phyloP scores from a whole-genome alignment of 2,329 filamentous ascomycete species.

The Cladosporium velox region DNA sequence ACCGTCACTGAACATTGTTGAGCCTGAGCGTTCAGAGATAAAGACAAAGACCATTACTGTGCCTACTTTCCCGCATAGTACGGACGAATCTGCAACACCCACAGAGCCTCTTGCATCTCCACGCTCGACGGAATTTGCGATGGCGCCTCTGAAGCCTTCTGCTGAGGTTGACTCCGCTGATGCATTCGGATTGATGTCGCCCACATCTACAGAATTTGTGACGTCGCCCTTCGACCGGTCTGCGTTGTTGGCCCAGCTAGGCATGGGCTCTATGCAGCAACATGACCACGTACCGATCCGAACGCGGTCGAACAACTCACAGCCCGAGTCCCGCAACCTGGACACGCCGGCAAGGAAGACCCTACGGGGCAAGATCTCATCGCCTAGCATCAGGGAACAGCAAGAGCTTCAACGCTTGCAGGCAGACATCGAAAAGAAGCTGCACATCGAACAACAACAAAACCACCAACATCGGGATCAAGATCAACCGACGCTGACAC shows the following conservation, averaged over 20 bases:
- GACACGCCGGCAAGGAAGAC: conserved; percentile 20
- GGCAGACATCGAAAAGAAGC: conserved; percentile 34
- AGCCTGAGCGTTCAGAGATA: conserved; percentile 21
- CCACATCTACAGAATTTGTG: conserved; percentile 45
- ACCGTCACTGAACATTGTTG: conserved; percentile 34
- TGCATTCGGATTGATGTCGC: conserved; percentile 43
- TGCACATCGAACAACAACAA: conserved; percentile 23
- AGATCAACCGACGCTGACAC: not conserved
- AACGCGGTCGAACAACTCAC: conserved; percentile 21
- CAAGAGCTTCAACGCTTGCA: conserved; percentile 37
- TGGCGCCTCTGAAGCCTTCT: conserved; percentile 37
- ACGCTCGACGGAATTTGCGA: conserved; percentile 41
- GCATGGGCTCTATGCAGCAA: conserved; percentile 39
- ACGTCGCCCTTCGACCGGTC: conserved; percentile 39
- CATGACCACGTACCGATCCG: conserved; percentile 29
- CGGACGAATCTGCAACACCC: conserved; percentile 26
- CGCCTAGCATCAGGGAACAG: conserved; percentile 38
- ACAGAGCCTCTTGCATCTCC: conserved; percentile 40
- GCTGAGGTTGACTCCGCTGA: conserved; percentile 38
- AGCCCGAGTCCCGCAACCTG: not conserved
- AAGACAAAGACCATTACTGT: conserved; percentile 13
- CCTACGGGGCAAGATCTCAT: conserved; percentile 37
- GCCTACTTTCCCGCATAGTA: conserved; percentile 18
- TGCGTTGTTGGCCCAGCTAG: conserved; percentile 38
- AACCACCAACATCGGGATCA: not conserved